These are phyloP conservation scores for Nannizziopsis barbatae DNA, from an alignment of 2,329 filamentous ascomycete genomes.

Conservation along the genomic window DNA sequence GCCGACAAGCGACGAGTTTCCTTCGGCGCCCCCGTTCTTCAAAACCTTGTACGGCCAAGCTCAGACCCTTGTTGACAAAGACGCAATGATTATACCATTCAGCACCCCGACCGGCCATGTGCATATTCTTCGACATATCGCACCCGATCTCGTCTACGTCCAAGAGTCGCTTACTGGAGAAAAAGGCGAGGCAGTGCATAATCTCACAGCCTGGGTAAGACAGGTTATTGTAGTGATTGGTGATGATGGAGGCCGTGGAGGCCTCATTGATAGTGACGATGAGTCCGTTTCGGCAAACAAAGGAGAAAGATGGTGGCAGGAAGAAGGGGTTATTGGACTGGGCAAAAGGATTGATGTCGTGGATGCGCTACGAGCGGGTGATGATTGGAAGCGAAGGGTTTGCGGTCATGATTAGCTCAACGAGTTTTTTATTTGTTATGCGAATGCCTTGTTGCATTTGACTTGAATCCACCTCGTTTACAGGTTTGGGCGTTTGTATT, in stretches of 20 bases:
- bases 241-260: conserved; percentile 52
- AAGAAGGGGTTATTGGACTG: conserved; percentile 67
- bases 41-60: conserved; percentile 73
- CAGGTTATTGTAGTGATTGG: conserved; percentile 51
- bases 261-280: conserved; percentile 68
- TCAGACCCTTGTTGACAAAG: conserved; percentile 65
- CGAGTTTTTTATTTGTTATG: neutral
- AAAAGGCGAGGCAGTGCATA: conserved; percentile 61
- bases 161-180: conserved; percentile 72
- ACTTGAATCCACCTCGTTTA: conserved; percentile 1
- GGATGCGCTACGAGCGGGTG: conserved; percentile 66
- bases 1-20: conserved; percentile 35
- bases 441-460: conserved; percentile 2
- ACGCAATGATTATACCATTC: conserved; percentile 80
- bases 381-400: conserved; percentile 76
- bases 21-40: conserved; percentile 52
- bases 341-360: conserved; percentile 83
- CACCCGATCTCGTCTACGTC: conserved; percentile 76
- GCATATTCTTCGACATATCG: conserved; percentile 75
- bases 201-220: conserved; percentile 52
- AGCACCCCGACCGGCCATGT: conserved; percentile 71
- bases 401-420: conserved; percentile 46
- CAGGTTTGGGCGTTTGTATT: too few relatives aligned
- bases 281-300: conserved; percentile 32
- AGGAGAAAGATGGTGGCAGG: conserved; percentile 47